These are phyloP conservation scores for Talaromyces verruculosus DNA, from an alignment of 2,329 filamentous ascomycete species.

Conservation along the genomic window DNA sequence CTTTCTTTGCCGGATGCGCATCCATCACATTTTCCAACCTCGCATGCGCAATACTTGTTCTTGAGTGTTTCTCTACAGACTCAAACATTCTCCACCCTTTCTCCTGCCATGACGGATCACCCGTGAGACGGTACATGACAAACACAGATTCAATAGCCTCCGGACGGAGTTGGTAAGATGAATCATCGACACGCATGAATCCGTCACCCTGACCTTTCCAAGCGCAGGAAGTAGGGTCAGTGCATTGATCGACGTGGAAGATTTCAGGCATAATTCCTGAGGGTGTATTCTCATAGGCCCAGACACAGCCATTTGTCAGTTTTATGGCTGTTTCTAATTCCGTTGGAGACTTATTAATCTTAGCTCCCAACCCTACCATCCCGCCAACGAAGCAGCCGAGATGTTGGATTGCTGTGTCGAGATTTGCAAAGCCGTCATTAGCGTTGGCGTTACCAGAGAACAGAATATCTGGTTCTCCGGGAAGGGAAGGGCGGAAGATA, in stretches of 20 bases:
- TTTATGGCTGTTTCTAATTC: constrained; percentile 52
- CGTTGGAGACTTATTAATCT: constrained; percentile 51
- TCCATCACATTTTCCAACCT: constrained; percentile 37
- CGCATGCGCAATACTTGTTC: constrained; percentile 66
- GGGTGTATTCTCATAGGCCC: constrained; percentile 53
- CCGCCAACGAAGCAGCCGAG: constrained; percentile 58
- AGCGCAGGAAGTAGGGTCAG: constrained; percentile 39
- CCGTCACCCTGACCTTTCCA: constrained; percentile 33
- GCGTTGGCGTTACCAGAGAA: constrained; percentile 37
- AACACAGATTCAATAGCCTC: constrained; percentile 88
- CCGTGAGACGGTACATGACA: constrained; percentile 88
- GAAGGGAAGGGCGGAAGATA: constrained; percentile 30
- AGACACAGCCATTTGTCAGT: constrained; percentile 57
- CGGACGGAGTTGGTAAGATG: constrained; percentile 53
- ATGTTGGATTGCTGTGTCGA: constrained; percentile 47
- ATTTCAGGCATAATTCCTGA: constrained; percentile 58
- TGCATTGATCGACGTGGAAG: constrained; percentile 47
- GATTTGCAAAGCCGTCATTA: constrained; percentile 16
- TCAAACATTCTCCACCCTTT: constrained; percentile 86
- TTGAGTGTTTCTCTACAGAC: constrained; percentile 65
- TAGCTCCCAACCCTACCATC: constrained; percentile 56
- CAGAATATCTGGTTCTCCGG: constrained; percentile 48
- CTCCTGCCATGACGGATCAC: constrained; percentile 71
- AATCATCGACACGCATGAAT: constrained; percentile 6
- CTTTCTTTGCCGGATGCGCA: constrained; percentile 41